Evolutionary conservation across 1,139 yeast genomes (phyloP).

Genomic region (Yamadazyma trypodendri): DNA sequence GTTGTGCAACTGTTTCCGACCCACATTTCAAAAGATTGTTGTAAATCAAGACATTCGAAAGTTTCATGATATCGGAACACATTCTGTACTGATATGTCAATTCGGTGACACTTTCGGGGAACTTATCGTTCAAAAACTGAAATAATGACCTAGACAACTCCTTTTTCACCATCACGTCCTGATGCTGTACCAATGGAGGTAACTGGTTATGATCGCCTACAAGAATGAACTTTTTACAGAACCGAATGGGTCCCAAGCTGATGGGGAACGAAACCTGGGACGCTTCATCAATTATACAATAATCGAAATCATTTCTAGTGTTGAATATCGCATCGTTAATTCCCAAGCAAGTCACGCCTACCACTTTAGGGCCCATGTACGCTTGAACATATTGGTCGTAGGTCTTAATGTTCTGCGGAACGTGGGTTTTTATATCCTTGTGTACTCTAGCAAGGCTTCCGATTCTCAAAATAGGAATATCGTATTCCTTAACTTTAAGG

Average conservation of each 20-base stretch:
- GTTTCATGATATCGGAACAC: constrained; percentile 84
- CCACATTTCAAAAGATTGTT: constrained; percentile 79
- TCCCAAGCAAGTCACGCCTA: constrained; percentile 88
- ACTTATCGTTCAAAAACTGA: constrained; percentile 63
- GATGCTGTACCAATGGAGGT: constrained; percentile 77
- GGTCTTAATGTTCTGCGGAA: constrained; percentile 46
- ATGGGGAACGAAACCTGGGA: constrained; percentile 92
- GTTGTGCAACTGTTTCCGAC: constrained; percentile 57
- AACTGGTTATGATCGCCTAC: constrained; percentile 96
- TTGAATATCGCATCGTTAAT: constrained; percentile 62
- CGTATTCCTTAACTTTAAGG: constrained; percentile 55
- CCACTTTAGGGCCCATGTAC: constrained; percentile 63
- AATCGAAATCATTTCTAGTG: constrained; percentile 67
- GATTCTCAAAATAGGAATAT: constrained; percentile 53
- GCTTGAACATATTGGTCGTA: constrained; percentile 43
- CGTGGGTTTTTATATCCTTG: constrained; percentile 53
- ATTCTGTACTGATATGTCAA: constrained; percentile 85
- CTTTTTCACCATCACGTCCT: constrained; percentile 47
- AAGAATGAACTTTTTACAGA: constrained; percentile 73
- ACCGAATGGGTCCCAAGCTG: constrained; percentile 81
- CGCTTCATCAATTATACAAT: constrained; percentile 94
- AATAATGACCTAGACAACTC: constrained; percentile 84
- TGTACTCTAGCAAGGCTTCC: constrained; percentile 63
- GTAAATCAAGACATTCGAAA: constrained; percentile 79
- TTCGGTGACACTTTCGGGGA: constrained; percentile 72